Conservation (phyloP, 2,329 filamentous ascomycete species). For the Sphaerulina musiva region DNA sequence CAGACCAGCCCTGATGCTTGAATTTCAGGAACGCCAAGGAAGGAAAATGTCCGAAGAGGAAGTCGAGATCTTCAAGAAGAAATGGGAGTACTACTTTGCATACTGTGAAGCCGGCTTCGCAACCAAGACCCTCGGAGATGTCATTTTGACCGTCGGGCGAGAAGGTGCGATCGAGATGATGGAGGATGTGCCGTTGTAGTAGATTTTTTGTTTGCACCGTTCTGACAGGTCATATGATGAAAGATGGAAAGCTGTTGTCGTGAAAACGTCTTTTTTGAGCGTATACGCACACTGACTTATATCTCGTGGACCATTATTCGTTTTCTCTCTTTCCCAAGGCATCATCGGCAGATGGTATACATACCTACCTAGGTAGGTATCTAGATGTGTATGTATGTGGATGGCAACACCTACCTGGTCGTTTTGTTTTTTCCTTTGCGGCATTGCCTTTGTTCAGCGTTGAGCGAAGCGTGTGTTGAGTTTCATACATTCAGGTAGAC, state of each 20-base stretch:
- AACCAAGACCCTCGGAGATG: conserved; percentile 65
- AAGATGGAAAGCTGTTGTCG: not conserved
- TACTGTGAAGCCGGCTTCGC: conserved; percentile 70
- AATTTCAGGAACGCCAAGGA: conserved; percentile 40
- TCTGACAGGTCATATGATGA: too few relatives aligned
- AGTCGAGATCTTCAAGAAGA: conserved; percentile 60
- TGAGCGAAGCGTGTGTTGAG: too few relatives aligned
- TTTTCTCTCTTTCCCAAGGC: too few relatives aligned
- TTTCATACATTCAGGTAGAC: too few relatives aligned
- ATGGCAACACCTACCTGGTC: too few relatives aligned
- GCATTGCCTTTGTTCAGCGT: too few relatives aligned
- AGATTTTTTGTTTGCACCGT: not conserved
- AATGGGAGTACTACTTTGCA: conserved; percentile 73
- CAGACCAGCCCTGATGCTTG: conserved; percentile 51
- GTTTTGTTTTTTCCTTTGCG: too few relatives aligned
- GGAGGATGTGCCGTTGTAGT: conserved; percentile 59
- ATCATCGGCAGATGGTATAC: too few relatives aligned
- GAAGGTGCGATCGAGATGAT: conserved; percentile 62
- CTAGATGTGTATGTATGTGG: too few relatives aligned
- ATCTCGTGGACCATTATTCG: too few relatives aligned
- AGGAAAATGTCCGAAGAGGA: conserved; percentile 53
- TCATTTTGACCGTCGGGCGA: conserved; percentile 62
- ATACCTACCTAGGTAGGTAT: too few relatives aligned
- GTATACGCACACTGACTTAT: too few relatives aligned
- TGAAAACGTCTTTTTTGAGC: not conserved